Base-by-base conservation (phyloP, 768 basidiomycete species). In the Pleurotus cornucopiae region DNA sequence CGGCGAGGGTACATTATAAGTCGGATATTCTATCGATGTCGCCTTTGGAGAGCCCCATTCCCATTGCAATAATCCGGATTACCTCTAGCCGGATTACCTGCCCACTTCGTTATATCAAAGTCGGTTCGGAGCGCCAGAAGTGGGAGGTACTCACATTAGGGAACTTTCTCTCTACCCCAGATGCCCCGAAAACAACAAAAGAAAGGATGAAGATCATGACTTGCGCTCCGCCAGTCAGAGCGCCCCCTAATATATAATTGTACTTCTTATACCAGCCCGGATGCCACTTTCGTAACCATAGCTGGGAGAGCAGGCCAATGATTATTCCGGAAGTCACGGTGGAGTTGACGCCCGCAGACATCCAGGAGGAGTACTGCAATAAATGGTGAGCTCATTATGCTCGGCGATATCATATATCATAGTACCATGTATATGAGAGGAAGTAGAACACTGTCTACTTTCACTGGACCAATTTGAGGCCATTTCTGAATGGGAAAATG, bases 231-330 rank as follows among this genome's bases (percentile, higher is more conserved):
- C 84, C 84, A 60, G 85, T 83, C 30, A 85, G 68, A 5, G 81
- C 86, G 30, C 85, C 88, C 30, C 83, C 83, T 4, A 88, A 67
- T 37, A 85, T 79, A 62, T 84, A 86, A 63, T 86, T 85, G 66
- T 84, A 84, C 61, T 74, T 75, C 62, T 79, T 78, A 68, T 85
- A 89, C 85, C 85, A 89, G 12, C 77, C 76, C 2, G 86, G 82
- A 56, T 83, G 72, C 58, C 79, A 77, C 40, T 67, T 74, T 30
- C 85, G 71, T 23, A 86, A 60, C 80, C 81, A 86, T 30, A 79
- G 64, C 54, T 88, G 86, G 1, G 86, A 85, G 43, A 78, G 58
- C 57, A 88, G 62, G 40, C 77, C 85, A 9, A 85, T 66, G 52
- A 80, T 66, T 47, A 83, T 75, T 52, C 71, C 72, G 4, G 77